These are phyloP conservation scores for Fraxinus xanthoxyloides DNA, from an alignment of 305 asterid species.

Conservation along the genomic window DNA sequence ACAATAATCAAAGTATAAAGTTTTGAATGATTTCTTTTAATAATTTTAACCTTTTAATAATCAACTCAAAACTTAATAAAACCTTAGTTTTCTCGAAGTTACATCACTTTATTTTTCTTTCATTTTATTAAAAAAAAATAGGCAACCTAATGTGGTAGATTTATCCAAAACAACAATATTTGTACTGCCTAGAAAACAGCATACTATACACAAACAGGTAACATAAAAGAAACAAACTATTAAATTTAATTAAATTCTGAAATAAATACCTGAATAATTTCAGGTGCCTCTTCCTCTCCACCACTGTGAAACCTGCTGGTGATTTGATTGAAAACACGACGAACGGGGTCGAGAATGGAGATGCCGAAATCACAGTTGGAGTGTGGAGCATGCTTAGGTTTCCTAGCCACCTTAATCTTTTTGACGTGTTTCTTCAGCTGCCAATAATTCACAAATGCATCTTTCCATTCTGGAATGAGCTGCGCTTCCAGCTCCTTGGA, in stretches of 20 bases:
- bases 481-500: slow-evolving; percentile 86
- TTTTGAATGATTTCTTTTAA: no score
- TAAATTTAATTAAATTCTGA: no score
- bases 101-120: no score
- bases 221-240: not conserved
- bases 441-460: slow-evolving; percentile 84
- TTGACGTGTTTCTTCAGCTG: slow-evolving; percentile 73
- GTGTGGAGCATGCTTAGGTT: slow-evolving; percentile 34
- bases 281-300: slow-evolving; percentile 15
- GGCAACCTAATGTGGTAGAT: no score
- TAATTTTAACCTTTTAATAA: no score
- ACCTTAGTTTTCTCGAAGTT: no score
- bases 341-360: slow-evolving; percentile 55
- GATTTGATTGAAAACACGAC: slow-evolving; percentile 24
- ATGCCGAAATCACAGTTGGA: slow-evolving; percentile 42
- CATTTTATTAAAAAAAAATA: no score
- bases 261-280: slow-evolving; percentile 39
- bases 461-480: slow-evolving; percentile 88
- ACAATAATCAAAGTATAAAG: no score
- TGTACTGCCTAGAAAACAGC: not conserved
- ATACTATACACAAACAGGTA: not conserved
- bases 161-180: not conserved
- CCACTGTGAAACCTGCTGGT: slow-evolving; percentile 10
- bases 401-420: slow-evolving; percentile 51
- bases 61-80: no score